These are phyloP conservation scores for Bipolaris bicolor DNA, from an alignment of 2,329 filamentous ascomycete genomes.

Conservation along the genomic window DNA sequence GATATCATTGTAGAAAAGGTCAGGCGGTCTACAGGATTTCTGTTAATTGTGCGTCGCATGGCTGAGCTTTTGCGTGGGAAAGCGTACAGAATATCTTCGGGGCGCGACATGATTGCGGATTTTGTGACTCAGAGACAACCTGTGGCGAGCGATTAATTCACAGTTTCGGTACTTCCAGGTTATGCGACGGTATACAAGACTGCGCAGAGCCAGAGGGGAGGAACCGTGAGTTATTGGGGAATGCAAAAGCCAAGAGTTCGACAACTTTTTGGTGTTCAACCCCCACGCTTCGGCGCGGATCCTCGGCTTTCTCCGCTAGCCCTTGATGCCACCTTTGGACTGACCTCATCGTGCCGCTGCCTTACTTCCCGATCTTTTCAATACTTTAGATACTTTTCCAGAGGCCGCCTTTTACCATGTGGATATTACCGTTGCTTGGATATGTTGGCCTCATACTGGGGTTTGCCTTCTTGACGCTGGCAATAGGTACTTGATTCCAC, in stretches of 20 bases:
- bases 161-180: not conserved
- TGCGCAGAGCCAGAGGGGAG: not conserved
- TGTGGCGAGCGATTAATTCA: not conserved
- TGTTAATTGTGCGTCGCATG: conserved; percentile 18
- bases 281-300: conserved; percentile 26
- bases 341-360: conserved; percentile 32
- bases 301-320: conserved; percentile 22
- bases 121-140: not conserved
- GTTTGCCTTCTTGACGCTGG: conserved; percentile 92
- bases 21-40: conserved; percentile 71
- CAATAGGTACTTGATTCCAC: conserved; percentile 69
- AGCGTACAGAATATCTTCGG: conserved; percentile 87
- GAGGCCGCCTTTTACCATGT: conserved; percentile 66
- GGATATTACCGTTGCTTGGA: conserved; percentile 91
- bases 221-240: conserved; percentile 2
- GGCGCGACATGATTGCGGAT: conserved; percentile 80
- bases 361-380: conserved; percentile 13
- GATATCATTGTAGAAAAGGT: conserved; percentile 95
- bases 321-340: conserved; percentile 34
- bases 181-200: not conserved
- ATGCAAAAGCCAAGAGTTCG: conserved; percentile 24
- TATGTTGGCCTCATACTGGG: conserved; percentile 86
- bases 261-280: conserved; percentile 35
- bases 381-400: conserved; percentile 2
- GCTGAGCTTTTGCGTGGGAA: conserved; percentile 12